Evolutionary conservation across 208 protist genomes (phyloP), one percentile per base, ranked within the genome.

Genomic region (Acanthamoeba triangularis): DNA sequence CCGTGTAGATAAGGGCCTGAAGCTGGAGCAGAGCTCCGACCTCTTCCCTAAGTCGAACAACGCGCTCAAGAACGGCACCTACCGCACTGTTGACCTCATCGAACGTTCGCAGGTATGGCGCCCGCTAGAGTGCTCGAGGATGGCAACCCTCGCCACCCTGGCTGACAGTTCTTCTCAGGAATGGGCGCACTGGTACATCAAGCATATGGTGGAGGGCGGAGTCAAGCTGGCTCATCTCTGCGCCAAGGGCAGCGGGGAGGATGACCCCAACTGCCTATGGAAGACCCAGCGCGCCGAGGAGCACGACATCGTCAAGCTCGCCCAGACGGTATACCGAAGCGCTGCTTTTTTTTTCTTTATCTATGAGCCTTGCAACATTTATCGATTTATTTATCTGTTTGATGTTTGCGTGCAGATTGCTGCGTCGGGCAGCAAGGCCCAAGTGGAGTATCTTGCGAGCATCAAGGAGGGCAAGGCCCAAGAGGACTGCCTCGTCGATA

Each of bases 401-500:
- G 35, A 3, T 80, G 13, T 3, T 82, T 41, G 1, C 8, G 11
- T 44, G 10, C 33, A 88, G 80, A 90, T 90, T 18, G 80, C 80
- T 7, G 80, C 56, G 49, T 52, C 44, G 10, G 80, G 80, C 18
- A 63, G 41, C 44, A 63, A 54, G 52, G 20, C 80, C 0, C 80
- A 90, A 37, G 52, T 33, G 28, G 49, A 90, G 52, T 90, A 90
- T 61, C 35, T 90, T 25, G 80, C 44, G 44, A 20, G 18, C 28
- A 63, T 90, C 49, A 90, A 63, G 35, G 28, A 61, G 10, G 87
- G 30, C n/a, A 16, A n/a, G 87, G 41, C 41, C 37, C 87, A 74
- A 3, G 87, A 93, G 61, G 61, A 93, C 41, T 93, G 87, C 61
- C 87, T 93, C 8, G 87, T 93, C 25, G 87, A 93, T 33, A 74